A percentile compares a stretch with the other conserved stretches of the same genome.
Evolutionary conservation across 192 early-diverging fungal genomes (phyloP).

Genomic region (Coemansia erecta): DNA sequence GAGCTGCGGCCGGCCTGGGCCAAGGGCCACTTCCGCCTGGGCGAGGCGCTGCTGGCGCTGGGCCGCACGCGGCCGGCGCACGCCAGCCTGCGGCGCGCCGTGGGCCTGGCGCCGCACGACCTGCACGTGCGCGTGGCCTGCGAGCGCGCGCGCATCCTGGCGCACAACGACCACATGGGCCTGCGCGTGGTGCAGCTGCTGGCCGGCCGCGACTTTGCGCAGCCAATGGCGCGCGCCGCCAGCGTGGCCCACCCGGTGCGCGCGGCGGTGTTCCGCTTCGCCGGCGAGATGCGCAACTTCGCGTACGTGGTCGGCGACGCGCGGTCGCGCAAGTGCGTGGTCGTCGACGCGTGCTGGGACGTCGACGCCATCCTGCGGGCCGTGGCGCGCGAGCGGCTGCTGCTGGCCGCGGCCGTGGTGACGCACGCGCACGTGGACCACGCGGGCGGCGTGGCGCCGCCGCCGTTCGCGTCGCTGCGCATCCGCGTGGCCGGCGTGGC

Average conservation of each 20-base stretch:
- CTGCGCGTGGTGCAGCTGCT: conserved; percentile 66
- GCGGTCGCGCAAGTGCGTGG: conserved; percentile 65
- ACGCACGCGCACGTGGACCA: conserved; percentile 90
- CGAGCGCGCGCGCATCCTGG: conserved; percentile 56
- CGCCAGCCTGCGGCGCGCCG: conserved; percentile 43
- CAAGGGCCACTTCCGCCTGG: conserved; percentile 65
- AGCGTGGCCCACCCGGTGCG: conserved; percentile 65
- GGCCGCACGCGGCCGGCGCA: conserved; percentile 54
- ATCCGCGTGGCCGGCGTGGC: conserved; percentile 77
- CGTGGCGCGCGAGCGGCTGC: conserved; percentile 58
- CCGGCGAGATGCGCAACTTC: conserved; percentile 80
- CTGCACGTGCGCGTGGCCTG: conserved; percentile 53
- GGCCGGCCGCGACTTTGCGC: conserved; percentile 71
- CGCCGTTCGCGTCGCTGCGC: conserved; percentile 77
- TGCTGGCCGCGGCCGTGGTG: conserved; percentile 69
- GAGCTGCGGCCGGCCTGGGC: conserved; percentile 40
- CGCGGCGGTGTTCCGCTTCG: conserved; percentile 72
- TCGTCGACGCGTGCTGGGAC: conserved; percentile 95
- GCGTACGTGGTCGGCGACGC: conserved; percentile 77
- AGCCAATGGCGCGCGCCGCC: conserved; percentile 17
- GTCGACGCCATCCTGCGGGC: conserved; percentile 75
- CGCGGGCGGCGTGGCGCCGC: conserved; percentile 80
- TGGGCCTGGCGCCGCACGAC: conserved; percentile 53
- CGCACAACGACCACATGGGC: conserved; percentile 59
- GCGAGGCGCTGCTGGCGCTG: conserved; percentile 57